A percentile compares a stretch with the other conserved stretches of the same genome.
These are phyloP conservation scores for Salicornia ramosissima DNA, from an alignment of 148 eudicot species.

Conservation along the genomic window DNA sequence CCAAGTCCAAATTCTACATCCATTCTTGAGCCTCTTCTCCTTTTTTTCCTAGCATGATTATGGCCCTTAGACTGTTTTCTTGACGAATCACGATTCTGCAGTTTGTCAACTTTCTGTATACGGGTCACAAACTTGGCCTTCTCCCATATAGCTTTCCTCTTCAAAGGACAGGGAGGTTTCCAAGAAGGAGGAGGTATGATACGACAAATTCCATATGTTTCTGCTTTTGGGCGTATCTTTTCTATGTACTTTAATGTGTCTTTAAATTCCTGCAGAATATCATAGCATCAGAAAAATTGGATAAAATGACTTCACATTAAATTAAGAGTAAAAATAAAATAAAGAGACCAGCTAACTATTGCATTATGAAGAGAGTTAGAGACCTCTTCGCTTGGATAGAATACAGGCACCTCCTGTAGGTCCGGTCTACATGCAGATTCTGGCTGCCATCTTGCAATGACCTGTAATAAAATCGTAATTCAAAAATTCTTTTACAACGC, in stretches of 20 bases:
- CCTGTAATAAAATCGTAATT: slow-evolving; percentile 41
- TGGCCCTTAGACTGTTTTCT: slow-evolving; percentile 40
- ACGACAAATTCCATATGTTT: slow-evolving; percentile 88
- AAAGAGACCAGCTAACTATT: not conserved
- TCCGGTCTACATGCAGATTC: slow-evolving; percentile 73
- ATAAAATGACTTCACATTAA: not conserved
- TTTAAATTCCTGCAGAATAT: slow-evolving; percentile 65
- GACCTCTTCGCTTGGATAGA: slow-evolving; percentile 94
- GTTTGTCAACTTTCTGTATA: slow-evolving; percentile 84
- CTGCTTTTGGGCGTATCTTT: slow-evolving; percentile 69
- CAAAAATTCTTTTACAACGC: too few species aligned
- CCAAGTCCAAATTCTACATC: slow-evolving; percentile 44
- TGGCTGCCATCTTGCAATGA: slow-evolving; percentile 83
- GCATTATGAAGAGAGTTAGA: not conserved
- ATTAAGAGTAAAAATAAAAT: not conserved
- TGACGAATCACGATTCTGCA: slow-evolving; percentile 73
- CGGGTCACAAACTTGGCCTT: slow-evolving; percentile 71
- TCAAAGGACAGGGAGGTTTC: slow-evolving; percentile 83
- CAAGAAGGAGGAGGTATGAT: slow-evolving; percentile 92
- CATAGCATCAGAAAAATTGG: slow-evolving; percentile 18
- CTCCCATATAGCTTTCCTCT: slow-evolving; percentile 66
- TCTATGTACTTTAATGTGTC: slow-evolving; percentile 73
- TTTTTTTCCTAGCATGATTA: slow-evolving; percentile 58
- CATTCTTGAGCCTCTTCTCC: slow-evolving; percentile 59
- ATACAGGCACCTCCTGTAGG: slow-evolving; percentile 83